A percentile compares a stretch with the other conserved stretches of the same genome.
Evolutionary conservation across 768 basidiomycete species (phyloP).

Genomic region (Suillus subaureus): DNA sequence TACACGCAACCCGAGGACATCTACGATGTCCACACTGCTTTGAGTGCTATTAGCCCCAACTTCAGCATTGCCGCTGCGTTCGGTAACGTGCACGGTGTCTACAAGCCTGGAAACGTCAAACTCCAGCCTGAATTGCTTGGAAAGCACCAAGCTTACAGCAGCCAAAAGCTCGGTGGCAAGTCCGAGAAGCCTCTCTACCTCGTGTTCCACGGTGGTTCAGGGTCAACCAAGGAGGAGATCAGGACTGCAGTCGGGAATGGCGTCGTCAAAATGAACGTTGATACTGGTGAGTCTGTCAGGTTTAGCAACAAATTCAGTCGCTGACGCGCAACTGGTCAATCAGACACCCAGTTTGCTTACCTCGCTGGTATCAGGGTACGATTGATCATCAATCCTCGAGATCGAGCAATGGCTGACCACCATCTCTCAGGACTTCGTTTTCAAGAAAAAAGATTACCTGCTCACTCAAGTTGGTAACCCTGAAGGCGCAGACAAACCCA

Average conservation of each 20-base stretch:
- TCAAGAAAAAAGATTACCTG: slow-evolving; percentile 86
- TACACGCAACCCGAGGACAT: slow-evolving; percentile 99
- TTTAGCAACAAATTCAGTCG: background rate
- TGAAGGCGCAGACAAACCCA: slow-evolving; percentile 94
- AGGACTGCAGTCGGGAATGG: slow-evolving; percentile 86
- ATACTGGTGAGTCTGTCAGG: slow-evolving; percentile 57
- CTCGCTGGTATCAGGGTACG: slow-evolving; percentile 77
- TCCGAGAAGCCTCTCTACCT: slow-evolving; percentile 89
- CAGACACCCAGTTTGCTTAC: slow-evolving; percentile 91
- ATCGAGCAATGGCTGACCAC: background rate
- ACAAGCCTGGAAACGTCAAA: slow-evolving; percentile 97
- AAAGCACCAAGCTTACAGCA: slow-evolving; percentile 85
- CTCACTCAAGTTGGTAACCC: slow-evolving; percentile 94
- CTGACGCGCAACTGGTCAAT: slow-evolving; percentile 11
- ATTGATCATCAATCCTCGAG: background rate
- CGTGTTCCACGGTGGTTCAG: slow-evolving; percentile 99
- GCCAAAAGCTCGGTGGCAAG: slow-evolving; percentile 64
- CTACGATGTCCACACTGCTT: slow-evolving; percentile 85
- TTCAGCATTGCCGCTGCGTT: slow-evolving; percentile 99
- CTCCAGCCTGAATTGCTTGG: slow-evolving; percentile 89
- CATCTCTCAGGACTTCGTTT: slow-evolving; percentile 72
- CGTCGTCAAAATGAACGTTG: slow-evolving; percentile 99
- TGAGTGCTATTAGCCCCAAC: slow-evolving; percentile 83
- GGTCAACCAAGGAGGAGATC: slow-evolving; percentile 96
- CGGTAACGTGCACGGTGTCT: slow-evolving; percentile 99